Evolutionary conservation across 2,329 filamentous ascomycete genomes (phyloP).

Genomic region (Cladophialophora exuberans): DNA sequence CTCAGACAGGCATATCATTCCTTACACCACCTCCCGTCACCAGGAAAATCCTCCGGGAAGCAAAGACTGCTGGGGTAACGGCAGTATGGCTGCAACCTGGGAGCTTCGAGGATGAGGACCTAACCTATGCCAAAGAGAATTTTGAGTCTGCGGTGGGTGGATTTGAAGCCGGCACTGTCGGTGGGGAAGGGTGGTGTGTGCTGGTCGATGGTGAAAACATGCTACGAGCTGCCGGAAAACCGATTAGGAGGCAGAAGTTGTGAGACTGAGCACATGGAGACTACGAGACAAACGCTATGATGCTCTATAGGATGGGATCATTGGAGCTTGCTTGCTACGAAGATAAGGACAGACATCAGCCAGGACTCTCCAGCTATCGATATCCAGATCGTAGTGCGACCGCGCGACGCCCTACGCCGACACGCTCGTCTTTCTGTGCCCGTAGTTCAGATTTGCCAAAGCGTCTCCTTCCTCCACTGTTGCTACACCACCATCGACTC

Average conservation of each 20-base stretch:
- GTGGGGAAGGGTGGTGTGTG: constrained; percentile 82
- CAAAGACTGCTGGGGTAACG: constrained; percentile 71
- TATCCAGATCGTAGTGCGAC: background rate
- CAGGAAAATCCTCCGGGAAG: constrained; percentile 73
- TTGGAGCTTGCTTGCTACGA: background rate
- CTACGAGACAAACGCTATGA: too few relatives aligned
- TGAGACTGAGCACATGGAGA: too few relatives aligned
- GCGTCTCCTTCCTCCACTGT: constrained; percentile 29
- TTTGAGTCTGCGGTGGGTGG: constrained; percentile 72
- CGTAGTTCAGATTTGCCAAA: constrained; percentile 21
- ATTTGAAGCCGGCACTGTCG: constrained; percentile 59
- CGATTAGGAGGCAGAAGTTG: constrained; percentile 48
- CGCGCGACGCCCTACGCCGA: constrained; percentile 5
- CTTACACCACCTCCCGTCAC: constrained; percentile 86
- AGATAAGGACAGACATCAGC: background rate
- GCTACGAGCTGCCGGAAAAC: constrained; percentile 60
- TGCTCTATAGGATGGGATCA: background rate
- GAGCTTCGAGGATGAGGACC: constrained; percentile 75
- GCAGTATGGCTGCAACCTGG: constrained; percentile 91
- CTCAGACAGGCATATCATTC: constrained; percentile 75
- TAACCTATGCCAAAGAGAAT: constrained; percentile 68
- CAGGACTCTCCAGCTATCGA: background rate
- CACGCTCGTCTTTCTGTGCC: constrained; percentile 24
- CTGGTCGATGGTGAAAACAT: constrained; percentile 76
- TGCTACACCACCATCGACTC: constrained; percentile 23